Evolutionary conservation across 495 filamentous ascomycete genomes (phyloP).

Genomic region (Tetracladium marchalianum): DNA sequence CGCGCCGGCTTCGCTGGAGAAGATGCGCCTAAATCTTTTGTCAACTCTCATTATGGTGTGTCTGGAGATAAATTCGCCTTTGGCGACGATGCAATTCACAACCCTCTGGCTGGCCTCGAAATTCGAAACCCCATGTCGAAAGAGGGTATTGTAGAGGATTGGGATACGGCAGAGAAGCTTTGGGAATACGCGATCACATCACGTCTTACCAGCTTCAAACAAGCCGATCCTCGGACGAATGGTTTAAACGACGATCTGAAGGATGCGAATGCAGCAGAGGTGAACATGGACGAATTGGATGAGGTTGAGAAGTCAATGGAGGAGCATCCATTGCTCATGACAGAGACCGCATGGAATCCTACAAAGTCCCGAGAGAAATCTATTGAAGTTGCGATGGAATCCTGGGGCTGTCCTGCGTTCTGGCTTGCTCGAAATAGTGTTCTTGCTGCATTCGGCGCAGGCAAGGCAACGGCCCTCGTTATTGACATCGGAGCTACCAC

Average conservation of each 20-base stretch:
- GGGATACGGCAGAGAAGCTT: conserved; percentile 80
- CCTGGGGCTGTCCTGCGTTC: conserved; percentile 87
- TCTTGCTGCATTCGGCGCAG: conserved; percentile 66
- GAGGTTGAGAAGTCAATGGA: conserved; percentile 66
- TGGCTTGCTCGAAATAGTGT: conserved; percentile 60
- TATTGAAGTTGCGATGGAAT: conserved; percentile 92
- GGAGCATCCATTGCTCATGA: conserved; percentile 89
- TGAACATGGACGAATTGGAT: conserved; percentile 59
- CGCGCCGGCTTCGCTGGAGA: conserved; percentile 97
- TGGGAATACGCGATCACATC: conserved; percentile 86
- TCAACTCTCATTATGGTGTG: conserved; percentile 69
- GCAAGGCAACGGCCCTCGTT: conserved; percentile 85
- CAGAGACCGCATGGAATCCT: conserved; percentile 86
- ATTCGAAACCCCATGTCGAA: conserved; percentile 82
- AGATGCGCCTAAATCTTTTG: conserved; percentile 88
- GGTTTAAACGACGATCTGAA: conserved; percentile 61
- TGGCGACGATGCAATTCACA: conserved; percentile 79
- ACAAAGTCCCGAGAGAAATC: conserved; percentile 79
- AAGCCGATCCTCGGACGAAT: conserved; percentile 53
- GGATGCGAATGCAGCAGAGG: conserved; percentile 33
- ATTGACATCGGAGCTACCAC: conserved; percentile 88
- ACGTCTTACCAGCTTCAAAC: conserved; percentile 58
- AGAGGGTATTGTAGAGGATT: conserved; percentile 90
- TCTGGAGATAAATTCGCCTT: conserved; percentile 52
- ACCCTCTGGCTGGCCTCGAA: conserved; percentile 63